Evolutionary conservation across 495 filamentous ascomycete species (phyloP).

Genomic region (Clavariopsis aquatica): DNA sequence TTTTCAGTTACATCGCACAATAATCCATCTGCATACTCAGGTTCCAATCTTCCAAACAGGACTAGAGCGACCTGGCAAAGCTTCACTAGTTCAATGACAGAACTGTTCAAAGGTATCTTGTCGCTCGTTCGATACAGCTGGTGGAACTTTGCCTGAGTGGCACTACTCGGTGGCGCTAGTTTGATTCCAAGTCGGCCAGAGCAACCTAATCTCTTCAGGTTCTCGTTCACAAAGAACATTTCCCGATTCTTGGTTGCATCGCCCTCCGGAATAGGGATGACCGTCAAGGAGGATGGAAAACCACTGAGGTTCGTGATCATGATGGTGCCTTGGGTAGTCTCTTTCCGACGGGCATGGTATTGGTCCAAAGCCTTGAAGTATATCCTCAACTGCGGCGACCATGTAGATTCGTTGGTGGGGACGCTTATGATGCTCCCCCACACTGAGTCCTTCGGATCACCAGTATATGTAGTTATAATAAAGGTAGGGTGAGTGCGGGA

Average conservation of each 20-base stretch:
- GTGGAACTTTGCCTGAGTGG: slow-evolving; percentile 87
- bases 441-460: slow-evolving; percentile 75
- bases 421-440: slow-evolving; percentile 80
- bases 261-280: slow-evolving; percentile 84
- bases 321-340: slow-evolving; percentile 78
- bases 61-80: slow-evolving; percentile 87
- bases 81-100: slow-evolving; percentile 88
- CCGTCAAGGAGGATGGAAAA: slow-evolving; percentile 85
- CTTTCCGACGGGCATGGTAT: slow-evolving; percentile 76
- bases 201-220: slow-evolving; percentile 89
- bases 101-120: slow-evolving; percentile 68
- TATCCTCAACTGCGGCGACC: slow-evolving; percentile 74
- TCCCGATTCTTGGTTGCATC: slow-evolving; percentile 78
- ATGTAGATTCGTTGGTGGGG: slow-evolving; percentile 74
- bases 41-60: slow-evolving; percentile 81
- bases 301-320: slow-evolving; percentile 92
- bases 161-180: slow-evolving; percentile 69
- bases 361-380: slow-evolving; percentile 86
- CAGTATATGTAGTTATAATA: slow-evolving; percentile 91
- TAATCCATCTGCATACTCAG: slow-evolving; percentile 89
- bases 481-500: slow-evolving; percentile 87
- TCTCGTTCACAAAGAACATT: slow-evolving; percentile 91
- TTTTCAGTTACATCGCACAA: slow-evolving; percentile 91
- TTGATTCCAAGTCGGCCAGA: slow-evolving; percentile 85
- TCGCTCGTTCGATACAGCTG: slow-evolving; percentile 87